These are phyloP conservation scores for Sarocladium strictum DNA, from an alignment of 2,329 filamentous ascomycete genomes.

Conservation along the genomic window DNA sequence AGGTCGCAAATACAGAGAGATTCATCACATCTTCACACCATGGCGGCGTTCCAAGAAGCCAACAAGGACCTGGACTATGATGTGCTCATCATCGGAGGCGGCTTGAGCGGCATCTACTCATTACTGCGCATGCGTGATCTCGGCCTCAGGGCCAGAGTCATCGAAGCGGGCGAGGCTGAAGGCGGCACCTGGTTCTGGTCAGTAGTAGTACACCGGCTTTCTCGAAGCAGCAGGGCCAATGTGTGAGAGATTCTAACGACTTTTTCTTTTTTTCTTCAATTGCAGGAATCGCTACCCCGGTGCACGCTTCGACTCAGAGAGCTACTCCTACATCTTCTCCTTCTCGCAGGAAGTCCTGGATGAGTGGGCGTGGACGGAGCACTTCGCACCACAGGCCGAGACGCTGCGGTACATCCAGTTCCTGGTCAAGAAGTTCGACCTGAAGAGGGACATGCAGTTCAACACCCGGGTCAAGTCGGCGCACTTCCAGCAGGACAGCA, in stretches of 20 bases:
- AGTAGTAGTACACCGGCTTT: neutral
- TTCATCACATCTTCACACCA: too few species aligned
- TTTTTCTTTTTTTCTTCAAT: too few species aligned
- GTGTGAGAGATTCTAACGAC: too few species aligned
- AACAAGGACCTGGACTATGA: conserved; percentile 48
- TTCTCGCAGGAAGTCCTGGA: conserved; percentile 33
- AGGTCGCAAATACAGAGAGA: too few species aligned
- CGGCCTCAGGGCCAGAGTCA: conserved; percentile 26
- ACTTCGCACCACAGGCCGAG: conserved; percentile 22
- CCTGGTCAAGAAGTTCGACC: conserved; percentile 16
- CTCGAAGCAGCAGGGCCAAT: too few species aligned
- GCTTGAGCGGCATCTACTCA: conserved; percentile 36
- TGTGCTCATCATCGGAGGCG: conserved; percentile 64
- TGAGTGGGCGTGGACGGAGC: conserved; percentile 34
- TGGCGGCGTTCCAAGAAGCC: neutral
- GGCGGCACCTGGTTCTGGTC: conserved; percentile 42
- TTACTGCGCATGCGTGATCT: conserved; percentile 34
- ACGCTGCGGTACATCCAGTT: conserved; percentile 11
- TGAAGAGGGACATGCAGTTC: conserved; percentile 33
- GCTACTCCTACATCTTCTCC: conserved; percentile 36
- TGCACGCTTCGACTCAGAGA: conserved; percentile 30
- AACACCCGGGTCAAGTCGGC: conserved; percentile 28
- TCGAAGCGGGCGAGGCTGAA: conserved; percentile 33
- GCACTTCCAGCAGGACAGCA: conserved; percentile 22
- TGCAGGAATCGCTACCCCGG: conserved; percentile 35